These are phyloP conservation scores for Podila epicladia DNA, from an alignment of 192 early-diverging fungal species.

Conservation along the genomic window DNA sequence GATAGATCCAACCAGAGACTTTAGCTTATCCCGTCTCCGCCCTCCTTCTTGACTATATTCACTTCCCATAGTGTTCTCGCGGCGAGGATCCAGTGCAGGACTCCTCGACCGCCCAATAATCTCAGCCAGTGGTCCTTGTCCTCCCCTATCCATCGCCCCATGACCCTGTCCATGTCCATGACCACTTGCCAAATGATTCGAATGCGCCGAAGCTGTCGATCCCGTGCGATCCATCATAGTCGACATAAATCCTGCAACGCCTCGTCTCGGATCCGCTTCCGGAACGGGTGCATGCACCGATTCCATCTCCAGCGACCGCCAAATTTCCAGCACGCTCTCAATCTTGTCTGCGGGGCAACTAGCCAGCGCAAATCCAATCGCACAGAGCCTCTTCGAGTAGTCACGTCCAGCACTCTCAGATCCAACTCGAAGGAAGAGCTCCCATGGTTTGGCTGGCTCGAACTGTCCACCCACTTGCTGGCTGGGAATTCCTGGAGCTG, in stretches of 20 bases:
- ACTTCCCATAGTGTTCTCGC: slow-evolving; percentile 2
- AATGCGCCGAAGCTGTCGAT: background rate
- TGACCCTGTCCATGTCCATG: background rate
- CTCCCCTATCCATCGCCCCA: slow-evolving; percentile 1
- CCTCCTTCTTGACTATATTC: slow-evolving; percentile 29
- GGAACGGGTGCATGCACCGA: slow-evolving; percentile 33
- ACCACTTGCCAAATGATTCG: slow-evolving; percentile 5
- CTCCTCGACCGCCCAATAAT: slow-evolving; percentile 33
- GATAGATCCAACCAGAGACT: slow-evolving; percentile 43
- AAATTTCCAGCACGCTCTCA: slow-evolving; percentile 39
- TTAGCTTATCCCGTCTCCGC: slow-evolving; percentile 40
- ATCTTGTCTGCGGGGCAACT: slow-evolving; percentile 59
- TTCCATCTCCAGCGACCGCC: slow-evolving; percentile 46
- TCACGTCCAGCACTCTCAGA: slow-evolving; percentile 33
- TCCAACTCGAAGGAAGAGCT: slow-evolving; percentile 52
- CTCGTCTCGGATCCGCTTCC: slow-evolving; percentile 34
- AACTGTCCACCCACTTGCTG: slow-evolving; percentile 39
- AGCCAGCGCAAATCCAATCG: slow-evolving; percentile 63
- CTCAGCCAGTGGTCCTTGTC: slow-evolving; percentile 28
- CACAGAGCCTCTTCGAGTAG: slow-evolving; percentile 55
- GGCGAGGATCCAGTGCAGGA: background rate
- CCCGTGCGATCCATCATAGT: slow-evolving; percentile 34
- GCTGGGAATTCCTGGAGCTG: slow-evolving; percentile 19
- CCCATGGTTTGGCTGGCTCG: slow-evolving; percentile 55
- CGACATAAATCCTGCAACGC: slow-evolving; percentile 45